phyloP scores from a whole-genome alignment of 225 moss, liverwort and hornwort genomes.

The Sphagnum tenellum region DNA sequence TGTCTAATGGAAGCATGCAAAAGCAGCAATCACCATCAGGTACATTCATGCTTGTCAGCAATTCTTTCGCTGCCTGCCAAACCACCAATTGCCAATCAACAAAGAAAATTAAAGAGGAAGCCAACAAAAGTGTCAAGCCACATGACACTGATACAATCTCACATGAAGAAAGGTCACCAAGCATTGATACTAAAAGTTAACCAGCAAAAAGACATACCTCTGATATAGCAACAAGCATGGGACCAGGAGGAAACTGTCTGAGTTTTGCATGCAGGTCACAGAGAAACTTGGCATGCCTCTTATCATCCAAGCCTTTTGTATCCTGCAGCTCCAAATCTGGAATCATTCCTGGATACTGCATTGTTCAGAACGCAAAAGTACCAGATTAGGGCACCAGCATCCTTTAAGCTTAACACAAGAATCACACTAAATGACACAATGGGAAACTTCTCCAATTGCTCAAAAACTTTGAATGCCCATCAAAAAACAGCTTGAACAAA shows the following conservation, averaged over 20 bases:
- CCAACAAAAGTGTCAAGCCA: too few species aligned
- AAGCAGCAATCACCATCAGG: constrained; percentile 63
- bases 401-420: too few species aligned
- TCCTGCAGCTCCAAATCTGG: constrained; percentile 35
- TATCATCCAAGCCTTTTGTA: constrained; percentile 41
- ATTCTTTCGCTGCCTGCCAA: constrained; percentile 41
- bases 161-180: not conserved
- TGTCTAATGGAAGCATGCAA: constrained; percentile 33
- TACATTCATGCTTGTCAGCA: constrained; percentile 43
- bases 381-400: not conserved
- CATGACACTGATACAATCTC: not conserved
- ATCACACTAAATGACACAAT: too few species aligned
- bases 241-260: constrained; percentile 25
- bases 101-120: too few species aligned
- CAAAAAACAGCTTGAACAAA: too few species aligned
- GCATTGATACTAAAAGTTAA: not conserved
- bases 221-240: constrained; percentile 48
- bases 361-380: not conserved
- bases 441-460: too few species aligned
- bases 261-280: constrained; percentile 23
- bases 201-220: constrained; percentile 19
- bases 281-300: constrained; percentile 29
- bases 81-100: not conserved
- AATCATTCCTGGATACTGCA: constrained; percentile 34
- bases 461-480: too few species aligned